Conservation (phyloP, 768 basidiomycete genomes). For the Lactifluus hygrophoroides region DNA sequence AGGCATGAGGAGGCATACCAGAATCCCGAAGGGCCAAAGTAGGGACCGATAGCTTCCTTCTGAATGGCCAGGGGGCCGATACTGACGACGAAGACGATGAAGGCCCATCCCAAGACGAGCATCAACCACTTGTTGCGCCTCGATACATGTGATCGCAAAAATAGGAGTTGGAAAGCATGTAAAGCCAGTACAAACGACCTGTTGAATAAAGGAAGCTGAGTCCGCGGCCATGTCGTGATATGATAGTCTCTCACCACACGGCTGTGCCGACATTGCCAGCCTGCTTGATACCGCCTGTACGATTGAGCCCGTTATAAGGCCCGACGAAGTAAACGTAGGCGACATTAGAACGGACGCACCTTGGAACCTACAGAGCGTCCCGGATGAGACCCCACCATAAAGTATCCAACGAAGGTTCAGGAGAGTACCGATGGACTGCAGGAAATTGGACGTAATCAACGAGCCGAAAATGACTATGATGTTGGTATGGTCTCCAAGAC, state of each 20-base stretch:
- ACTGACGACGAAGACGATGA: constrained; percentile 28
- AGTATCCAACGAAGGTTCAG: constrained; percentile 27
- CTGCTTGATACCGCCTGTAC: constrained; percentile 32
- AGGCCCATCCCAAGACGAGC: constrained; percentile 31
- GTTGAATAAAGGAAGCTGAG: constrained; percentile 19
- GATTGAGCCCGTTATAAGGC: neutral
- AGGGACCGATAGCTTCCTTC: constrained; percentile 29
- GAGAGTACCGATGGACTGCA: constrained; percentile 29
- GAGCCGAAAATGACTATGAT: constrained; percentile 27
- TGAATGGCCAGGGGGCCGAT: constrained; percentile 34
- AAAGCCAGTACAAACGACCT: constrained; percentile 29
- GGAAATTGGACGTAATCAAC: constrained; percentile 27
- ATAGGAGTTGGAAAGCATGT: constrained; percentile 34
- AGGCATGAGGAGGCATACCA: constrained; percentile 28
- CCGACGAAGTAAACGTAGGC: neutral
- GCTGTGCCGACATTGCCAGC: constrained; percentile 38
- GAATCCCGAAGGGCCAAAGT: constrained; percentile 37
- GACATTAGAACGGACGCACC: constrained; percentile 8
- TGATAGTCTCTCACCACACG: constrained; percentile 29
- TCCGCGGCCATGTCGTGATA: constrained; percentile 19
- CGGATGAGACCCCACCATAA: constrained; percentile 22
- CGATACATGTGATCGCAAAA: constrained; percentile 29
- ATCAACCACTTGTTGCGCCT: constrained; percentile 23
- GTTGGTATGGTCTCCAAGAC: constrained; percentile 22
- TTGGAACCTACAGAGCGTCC: constrained; percentile 26